Percentiles rank a stretch among this genome's conserved stretches.
These are phyloP conservation scores for Alloascoidea hylecoeti DNA, from an alignment of 805 yeast genomes.

Conservation along the genomic window DNA sequence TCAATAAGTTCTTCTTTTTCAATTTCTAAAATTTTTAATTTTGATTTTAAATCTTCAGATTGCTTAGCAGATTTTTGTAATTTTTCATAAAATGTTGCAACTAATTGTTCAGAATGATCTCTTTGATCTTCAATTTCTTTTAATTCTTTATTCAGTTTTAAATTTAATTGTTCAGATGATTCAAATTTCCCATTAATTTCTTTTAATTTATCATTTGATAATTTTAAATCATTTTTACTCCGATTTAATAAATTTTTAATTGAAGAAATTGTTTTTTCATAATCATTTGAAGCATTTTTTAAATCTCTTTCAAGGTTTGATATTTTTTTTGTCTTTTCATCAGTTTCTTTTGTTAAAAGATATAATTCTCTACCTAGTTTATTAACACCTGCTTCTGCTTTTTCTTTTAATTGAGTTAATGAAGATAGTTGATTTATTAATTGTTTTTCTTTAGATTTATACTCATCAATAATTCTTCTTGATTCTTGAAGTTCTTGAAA, in stretches of 20 bases:
- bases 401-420: slow-evolving; percentile 30
- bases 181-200: slow-evolving; percentile 9
- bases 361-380: slow-evolving; percentile 81
- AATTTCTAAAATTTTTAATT: slow-evolving; percentile 3
- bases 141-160: slow-evolving; percentile 1
- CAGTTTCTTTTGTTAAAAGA: slow-evolving; percentile 45
- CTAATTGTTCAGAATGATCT: slow-evolving; percentile 17
- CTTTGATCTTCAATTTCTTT: slow-evolving; percentile 8
- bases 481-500: slow-evolving; percentile 15
- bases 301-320: slow-evolving; percentile 28
- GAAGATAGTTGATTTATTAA: slow-evolving; percentile 19
- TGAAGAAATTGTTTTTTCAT: slow-evolving; percentile 2
- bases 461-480: slow-evolving; percentile 5
- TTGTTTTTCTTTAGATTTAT: slow-evolving; percentile 16
- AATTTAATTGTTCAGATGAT: slow-evolving; percentile 9
- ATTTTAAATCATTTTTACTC: slow-evolving; percentile 11
- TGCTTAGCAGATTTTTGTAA: slow-evolving; percentile 26
- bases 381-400: slow-evolving; percentile 78
- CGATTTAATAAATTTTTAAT: background rate
- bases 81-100: slow-evolving; percentile 29
- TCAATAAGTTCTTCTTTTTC: slow-evolving; percentile 2
- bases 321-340: slow-evolving; percentile 28
- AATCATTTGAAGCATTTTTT: slow-evolving; percentile 10
- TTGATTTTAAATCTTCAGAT: slow-evolving; percentile 13
- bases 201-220: slow-evolving; percentile 11